A percentile compares a stretch with the other conserved stretches of the same genome.
These are phyloP conservation scores for Ogataea methylovora DNA, from an alignment of 805 yeast species.

Conservation along the genomic window DNA sequence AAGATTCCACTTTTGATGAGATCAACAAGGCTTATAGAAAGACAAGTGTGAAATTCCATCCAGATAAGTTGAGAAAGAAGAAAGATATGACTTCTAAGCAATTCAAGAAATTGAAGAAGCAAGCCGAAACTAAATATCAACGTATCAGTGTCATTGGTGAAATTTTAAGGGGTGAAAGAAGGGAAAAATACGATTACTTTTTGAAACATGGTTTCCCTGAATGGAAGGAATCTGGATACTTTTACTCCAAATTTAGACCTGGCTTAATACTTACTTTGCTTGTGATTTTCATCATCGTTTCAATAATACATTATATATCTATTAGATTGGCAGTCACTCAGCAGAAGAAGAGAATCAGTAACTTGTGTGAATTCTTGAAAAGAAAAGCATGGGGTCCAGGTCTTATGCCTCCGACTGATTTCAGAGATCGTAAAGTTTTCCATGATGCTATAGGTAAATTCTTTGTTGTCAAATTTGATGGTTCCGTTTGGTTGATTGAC, in stretches of 20 bases:
- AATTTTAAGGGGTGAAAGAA: slow-evolving; percentile 55
- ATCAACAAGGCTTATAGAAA: slow-evolving; percentile 63
- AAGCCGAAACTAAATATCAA: slow-evolving; percentile 66
- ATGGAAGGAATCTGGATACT: slow-evolving; percentile 62
- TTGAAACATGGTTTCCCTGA: slow-evolving; percentile 78
- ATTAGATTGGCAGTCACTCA: slow-evolving; percentile 47
- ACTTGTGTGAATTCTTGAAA: slow-evolving; percentile 42
- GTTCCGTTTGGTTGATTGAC: slow-evolving; percentile 47
- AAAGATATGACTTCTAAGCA: slow-evolving; percentile 27
- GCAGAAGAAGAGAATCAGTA: slow-evolving; percentile 47
- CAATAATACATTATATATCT: slow-evolving; percentile 51
- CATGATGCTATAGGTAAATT: slow-evolving; percentile 38
- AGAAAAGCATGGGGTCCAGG: slow-evolving; percentile 50
- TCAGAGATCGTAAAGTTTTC: slow-evolving; percentile 34
- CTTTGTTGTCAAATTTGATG: slow-evolving; percentile 50
- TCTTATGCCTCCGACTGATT: slow-evolving; percentile 37
- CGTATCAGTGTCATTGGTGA: slow-evolving; percentile 70
- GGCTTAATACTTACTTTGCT: slow-evolving; percentile 44
- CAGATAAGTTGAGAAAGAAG: slow-evolving; percentile 58
- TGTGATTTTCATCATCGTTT: slow-evolving; percentile 42
- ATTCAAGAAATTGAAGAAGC: slow-evolving; percentile 26
- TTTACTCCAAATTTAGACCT: slow-evolving; percentile 63
- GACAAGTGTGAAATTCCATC: slow-evolving; percentile 68
- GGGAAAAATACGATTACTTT: slow-evolving; percentile 80
- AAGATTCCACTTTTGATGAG: slow-evolving; percentile 40